A percentile compares a stretch with the other conserved stretches of the same genome.
Conservation (phyloP, 2,329 filamentous ascomycete species). For the Colletotrichum noveboracense region DNA sequence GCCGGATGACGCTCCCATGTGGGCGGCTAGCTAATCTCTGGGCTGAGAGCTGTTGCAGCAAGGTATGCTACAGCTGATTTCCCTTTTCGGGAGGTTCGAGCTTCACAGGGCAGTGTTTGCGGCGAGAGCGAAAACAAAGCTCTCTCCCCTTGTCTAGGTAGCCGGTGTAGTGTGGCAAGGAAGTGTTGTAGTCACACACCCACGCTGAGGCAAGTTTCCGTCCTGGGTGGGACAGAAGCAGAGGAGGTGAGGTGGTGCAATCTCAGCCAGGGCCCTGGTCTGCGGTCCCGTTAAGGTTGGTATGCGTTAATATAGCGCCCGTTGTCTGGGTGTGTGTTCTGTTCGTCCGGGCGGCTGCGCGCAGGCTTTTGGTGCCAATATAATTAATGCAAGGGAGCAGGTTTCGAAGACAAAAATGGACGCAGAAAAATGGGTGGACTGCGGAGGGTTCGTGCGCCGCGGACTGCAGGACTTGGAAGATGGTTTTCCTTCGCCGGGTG, state of each 20-base stretch:
- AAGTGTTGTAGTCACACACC: not conserved
- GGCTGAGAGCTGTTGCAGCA: not conserved
- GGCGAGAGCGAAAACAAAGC: not conserved
- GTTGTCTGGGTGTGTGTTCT: not conserved
- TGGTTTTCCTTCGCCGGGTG: not conserved
- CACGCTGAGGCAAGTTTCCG: not conserved
- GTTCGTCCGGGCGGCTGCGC: not conserved
- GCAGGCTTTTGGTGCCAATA: not conserved
- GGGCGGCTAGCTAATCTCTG: not conserved
- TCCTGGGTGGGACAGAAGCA: not conserved
- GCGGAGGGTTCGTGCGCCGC: not conserved
- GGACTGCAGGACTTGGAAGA: not conserved
- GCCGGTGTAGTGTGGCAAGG: not conserved
- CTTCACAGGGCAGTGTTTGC: not conserved
- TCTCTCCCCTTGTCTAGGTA: not conserved
- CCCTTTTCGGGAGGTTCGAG: not conserved
- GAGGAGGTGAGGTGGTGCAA: not conserved
- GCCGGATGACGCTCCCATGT: conserved; percentile 6
- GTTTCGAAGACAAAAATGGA: not conserved
- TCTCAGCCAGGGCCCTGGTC: conserved; percentile 1
- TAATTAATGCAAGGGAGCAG: not conserved
- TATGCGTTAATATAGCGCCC: not conserved
- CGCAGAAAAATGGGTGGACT: not conserved
- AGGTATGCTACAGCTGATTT: not conserved
- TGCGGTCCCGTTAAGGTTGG: conserved; percentile 17